Evolutionary conservation across 306 rosid genomes (phyloP).

Genomic region (Cucurbita argyrosperma): DNA sequence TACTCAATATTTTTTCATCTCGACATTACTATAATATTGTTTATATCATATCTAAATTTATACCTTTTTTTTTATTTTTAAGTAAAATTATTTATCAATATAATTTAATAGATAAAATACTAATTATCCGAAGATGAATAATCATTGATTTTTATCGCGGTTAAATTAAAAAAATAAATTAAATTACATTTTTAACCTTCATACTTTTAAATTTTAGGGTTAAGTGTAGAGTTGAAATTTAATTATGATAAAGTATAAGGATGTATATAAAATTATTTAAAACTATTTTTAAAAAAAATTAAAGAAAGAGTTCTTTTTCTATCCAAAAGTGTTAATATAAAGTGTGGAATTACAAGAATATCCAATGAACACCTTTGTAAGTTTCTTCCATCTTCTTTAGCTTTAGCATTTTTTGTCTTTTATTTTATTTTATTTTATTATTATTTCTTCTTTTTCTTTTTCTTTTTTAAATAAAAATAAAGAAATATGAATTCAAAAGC

Average conservation of each 20-base stretch:
- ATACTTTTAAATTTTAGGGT: too few relatives aligned
- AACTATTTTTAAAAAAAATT: not conserved
- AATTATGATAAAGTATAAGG: not conserved
- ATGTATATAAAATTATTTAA: not conserved
- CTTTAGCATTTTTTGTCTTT: not conserved
- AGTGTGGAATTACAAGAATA: not conserved
- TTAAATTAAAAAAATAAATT: too few relatives aligned
- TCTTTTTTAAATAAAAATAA: not conserved
- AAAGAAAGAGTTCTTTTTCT: not conserved
- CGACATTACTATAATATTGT: not conserved
- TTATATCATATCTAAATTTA: too few relatives aligned
- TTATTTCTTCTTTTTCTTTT: not conserved
- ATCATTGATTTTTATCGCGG: too few relatives aligned
- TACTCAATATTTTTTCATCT: not conserved
- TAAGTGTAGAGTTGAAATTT: not conserved
- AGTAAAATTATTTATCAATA: not conserved
- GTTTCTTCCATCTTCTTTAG: not conserved
- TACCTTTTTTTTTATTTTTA: too few relatives aligned
- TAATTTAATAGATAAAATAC: too few relatives aligned
- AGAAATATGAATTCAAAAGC: not conserved
- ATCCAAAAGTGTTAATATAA: not conserved
- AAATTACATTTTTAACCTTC: not conserved
- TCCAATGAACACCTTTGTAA: not conserved
- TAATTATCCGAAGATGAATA: too few relatives aligned
- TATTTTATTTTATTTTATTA: not conserved